Conservation (phyloP, 768 basidiomycete genomes). For the Amanita fuliginea region DNA sequence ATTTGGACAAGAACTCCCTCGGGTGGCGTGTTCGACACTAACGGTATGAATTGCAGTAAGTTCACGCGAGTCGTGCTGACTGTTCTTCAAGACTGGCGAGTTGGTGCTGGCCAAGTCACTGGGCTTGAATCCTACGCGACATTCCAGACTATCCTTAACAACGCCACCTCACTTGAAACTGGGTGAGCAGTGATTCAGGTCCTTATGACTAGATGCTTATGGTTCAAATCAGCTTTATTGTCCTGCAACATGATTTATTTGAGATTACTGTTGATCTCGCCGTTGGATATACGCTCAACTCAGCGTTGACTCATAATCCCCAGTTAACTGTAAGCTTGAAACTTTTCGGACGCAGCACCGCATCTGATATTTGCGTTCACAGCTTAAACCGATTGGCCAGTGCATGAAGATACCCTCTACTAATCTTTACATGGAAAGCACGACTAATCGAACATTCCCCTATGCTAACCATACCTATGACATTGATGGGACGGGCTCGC, state of each 20-base stretch:
- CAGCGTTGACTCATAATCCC: constrained; percentile 58
- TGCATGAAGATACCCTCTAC: constrained; percentile 55
- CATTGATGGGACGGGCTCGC: constrained; percentile 27
- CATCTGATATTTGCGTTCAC: background rate
- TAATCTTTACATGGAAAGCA: constrained; percentile 81
- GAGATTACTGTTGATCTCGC: constrained; percentile 85
- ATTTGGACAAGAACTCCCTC: constrained; percentile 71
- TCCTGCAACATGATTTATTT: constrained; percentile 81
- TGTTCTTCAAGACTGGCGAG: constrained; percentile 61
- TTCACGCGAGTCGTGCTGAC: background rate
- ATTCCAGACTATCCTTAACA: constrained; percentile 65
- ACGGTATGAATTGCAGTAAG: constrained; percentile 31
- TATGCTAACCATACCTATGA: constrained; percentile 29
- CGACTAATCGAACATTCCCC: constrained; percentile 58
- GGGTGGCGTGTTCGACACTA: constrained; percentile 56
- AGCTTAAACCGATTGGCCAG: constrained; percentile 68
- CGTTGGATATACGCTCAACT: constrained; percentile 73
- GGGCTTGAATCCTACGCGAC: constrained; percentile 55
- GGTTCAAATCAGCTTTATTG: constrained; percentile 53
- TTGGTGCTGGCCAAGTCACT: constrained; percentile 62
- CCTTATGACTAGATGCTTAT: background rate
- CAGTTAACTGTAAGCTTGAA: constrained; percentile 42
- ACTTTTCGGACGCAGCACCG: background rate
- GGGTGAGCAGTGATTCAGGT: constrained; percentile 32
- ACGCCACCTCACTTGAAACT: constrained; percentile 47